Evolutionary conservation across 305 asterid species (phyloP), one percentile per base, ranked within the genome.

Genomic region (Rubia occidens): DNA sequence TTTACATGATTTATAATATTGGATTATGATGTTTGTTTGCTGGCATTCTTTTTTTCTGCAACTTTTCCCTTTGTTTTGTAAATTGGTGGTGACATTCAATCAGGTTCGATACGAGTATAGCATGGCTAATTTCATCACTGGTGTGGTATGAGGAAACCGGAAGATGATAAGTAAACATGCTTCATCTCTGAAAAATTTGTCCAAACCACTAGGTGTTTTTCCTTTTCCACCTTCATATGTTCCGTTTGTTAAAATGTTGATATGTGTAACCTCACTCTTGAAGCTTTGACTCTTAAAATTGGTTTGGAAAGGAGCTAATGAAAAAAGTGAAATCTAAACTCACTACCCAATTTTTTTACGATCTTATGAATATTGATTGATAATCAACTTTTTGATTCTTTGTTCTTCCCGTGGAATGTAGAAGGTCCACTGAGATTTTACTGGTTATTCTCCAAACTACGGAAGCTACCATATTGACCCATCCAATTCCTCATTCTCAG

Each of bases 121-220:
- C 85, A 94, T 94, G 98, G 98, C 97, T 67, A 93, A 90, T 79
- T 93, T 93, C 82, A 90, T 97, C 72, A 87, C 97, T 15, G 99
- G 99, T 68, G 97, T 89, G 97, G 26, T 69, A 83, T 76, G 89
- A 89, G 95, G 76, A 89, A 82, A 78, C 95, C 95, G 54, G 90
- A 94, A 86, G 96, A 90, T 56, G 97, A 94, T 78, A 86, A 97
- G 98, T 93, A 84, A 61, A 71, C 60, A 58, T 62, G 47, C 44
- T 68, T 20, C 26, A 15, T 18, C 17, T 39, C 56, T 26, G 18
- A 11, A n/a, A 17, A 70, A 60, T 45, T 44, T 45, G 45, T 45
- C 29, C 67, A 11, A 60, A 8, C 8, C 8, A 45, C 32, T 44
- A 24, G 2, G 8, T 13, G 20, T 53, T n/a, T 8, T n/a, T 24